Evolutionary conservation across 768 basidiomycete genomes (phyloP).

Genomic region (Vishniacozyma victoriae): DNA sequence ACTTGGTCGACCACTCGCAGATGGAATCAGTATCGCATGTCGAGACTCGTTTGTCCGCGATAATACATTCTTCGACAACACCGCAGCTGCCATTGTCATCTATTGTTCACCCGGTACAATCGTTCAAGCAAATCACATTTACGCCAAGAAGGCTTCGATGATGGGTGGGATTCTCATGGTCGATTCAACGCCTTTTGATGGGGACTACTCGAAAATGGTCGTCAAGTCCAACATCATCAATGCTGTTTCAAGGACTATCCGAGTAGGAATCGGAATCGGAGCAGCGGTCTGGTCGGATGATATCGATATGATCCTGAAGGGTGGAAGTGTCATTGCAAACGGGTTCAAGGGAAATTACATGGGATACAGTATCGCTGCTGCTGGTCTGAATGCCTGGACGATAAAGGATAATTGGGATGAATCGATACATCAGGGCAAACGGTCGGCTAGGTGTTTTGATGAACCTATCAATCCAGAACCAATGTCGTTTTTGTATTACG

Average conservation of each 20-base stretch:
- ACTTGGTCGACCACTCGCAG: conserved; percentile 48
- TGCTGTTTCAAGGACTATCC: conserved; percentile 44
- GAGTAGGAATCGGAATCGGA: conserved; percentile 50
- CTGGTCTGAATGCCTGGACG: conserved; percentile 45
- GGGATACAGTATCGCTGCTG: conserved; percentile 50
- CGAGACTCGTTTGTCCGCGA: conserved; percentile 44
- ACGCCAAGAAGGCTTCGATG: conserved; percentile 36
- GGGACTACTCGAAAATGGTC: conserved; percentile 45
- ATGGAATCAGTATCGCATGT: conserved; percentile 50
- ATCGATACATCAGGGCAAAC: conserved; percentile 39
- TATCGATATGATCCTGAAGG: conserved; percentile 44
- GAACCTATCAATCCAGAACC: conserved; percentile 44
- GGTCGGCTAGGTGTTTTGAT: conserved; percentile 41
- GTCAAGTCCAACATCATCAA: conserved; percentile 49
- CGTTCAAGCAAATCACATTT: conserved; percentile 47
- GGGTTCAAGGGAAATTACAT: conserved; percentile 46
- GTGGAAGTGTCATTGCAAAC: conserved; percentile 47
- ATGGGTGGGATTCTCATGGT: conserved; percentile 50
- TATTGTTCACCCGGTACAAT: conserved; percentile 50
- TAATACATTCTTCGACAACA: conserved; percentile 48
- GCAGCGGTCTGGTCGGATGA: conserved; percentile 49
- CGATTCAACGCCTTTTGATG: conserved; percentile 48
- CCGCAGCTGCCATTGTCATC: conserved; percentile 47
- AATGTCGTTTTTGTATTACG: conserved; percentile 36
- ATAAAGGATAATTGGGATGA: conserved; percentile 48